Base-by-base conservation (phyloP, 2,329 filamentous ascomycete species). In the Trichothecium roseum region DNA sequence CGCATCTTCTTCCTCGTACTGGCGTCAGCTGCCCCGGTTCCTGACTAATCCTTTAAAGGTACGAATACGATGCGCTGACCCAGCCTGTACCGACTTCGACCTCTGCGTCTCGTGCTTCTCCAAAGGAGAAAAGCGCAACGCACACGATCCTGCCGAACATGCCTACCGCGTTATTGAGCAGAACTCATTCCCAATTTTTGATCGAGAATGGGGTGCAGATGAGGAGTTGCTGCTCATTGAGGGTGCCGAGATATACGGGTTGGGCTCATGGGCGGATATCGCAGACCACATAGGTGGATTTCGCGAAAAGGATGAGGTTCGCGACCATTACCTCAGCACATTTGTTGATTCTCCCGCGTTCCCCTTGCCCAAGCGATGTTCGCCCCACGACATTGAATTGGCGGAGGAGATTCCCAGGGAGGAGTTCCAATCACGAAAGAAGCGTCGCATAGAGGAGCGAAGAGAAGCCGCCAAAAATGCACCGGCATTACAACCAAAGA, bases 241-340 rank as follows among this genome's bases (percentile, higher is more conserved):
- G 62, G 91, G 91, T 16, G 87, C 86, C 9, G 91, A 98, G 59
- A 94, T 86, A 39, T 98, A 98, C 54, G 91, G 91, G 0, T 66
- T 98, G 34, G 91, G 91, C 3, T 96, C 89, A 16, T 98, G 91
- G 89, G 86, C 88, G 28, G 91, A 98, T 52, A 93, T 98, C 42
- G 88, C 91, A 27, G 89, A 98, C 57, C 91, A 98, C 56, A 96
- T 98, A 49, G 91, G 91, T 35, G 91, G 91, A 9, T 96, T 88
- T 53, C 78, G 91, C 38, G 80, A 81, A 45, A 96, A 94, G 55
- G 89, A 96, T 47, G 91, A 98, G 60, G 91, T 96, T 24, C 79
- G 86, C 42, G 84, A 95, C 45, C 91, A 98, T 57, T 98, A 98
- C 57, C 75, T 91, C 45, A 69, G 81, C 41, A 89, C 84, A 13